These are phyloP conservation scores for Coniochaeta sp. DNA, from an alignment of 2,329 filamentous ascomycete species.

Conservation along the genomic window DNA sequence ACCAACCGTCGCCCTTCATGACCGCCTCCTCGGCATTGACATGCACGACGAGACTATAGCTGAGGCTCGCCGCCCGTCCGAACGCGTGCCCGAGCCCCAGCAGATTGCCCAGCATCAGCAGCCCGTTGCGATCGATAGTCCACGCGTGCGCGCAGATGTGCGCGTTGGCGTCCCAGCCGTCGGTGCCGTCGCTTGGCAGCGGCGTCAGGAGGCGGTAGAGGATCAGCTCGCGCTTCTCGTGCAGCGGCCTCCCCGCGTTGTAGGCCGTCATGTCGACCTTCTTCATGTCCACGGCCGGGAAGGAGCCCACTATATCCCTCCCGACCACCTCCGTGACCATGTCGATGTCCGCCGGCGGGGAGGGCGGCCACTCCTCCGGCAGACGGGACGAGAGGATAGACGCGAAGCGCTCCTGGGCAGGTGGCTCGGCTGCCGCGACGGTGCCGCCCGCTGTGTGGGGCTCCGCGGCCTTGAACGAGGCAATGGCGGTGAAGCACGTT, in stretches of 20 bases:
- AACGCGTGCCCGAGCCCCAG: conserved; percentile 36
- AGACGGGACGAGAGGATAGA: conserved; percentile 27
- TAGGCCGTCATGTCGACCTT: conserved; percentile 44
- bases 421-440: conserved; percentile 23
- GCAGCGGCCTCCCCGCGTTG: conserved; percentile 32
- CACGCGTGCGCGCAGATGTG: conserved; percentile 44
- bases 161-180: conserved; percentile 23
- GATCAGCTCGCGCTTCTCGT: conserved; percentile 40
- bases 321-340: conserved; percentile 27
- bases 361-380: conserved; percentile 34
- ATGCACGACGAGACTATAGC: conserved; percentile 46
- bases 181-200: conserved; percentile 23
- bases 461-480: conserved; percentile 41
- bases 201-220: conserved; percentile 40
- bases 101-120: conserved; percentile 43
- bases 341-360: conserved; percentile 39
- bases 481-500: conserved; percentile 42
- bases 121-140: conserved; percentile 45
- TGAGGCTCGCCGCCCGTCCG: conserved; percentile 36
- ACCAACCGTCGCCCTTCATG: conserved; percentile 38
- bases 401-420: conserved; percentile 35
- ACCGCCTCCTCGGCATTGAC: conserved; percentile 39
- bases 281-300: conserved; percentile 44
- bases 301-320: conserved; percentile 30
- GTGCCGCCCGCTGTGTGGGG: conserved; percentile 24